Percentiles rank a stretch among this genome's conserved stretches.
Conservation (phyloP, 805 yeast species). For the Ascoidea tarda region DNA sequence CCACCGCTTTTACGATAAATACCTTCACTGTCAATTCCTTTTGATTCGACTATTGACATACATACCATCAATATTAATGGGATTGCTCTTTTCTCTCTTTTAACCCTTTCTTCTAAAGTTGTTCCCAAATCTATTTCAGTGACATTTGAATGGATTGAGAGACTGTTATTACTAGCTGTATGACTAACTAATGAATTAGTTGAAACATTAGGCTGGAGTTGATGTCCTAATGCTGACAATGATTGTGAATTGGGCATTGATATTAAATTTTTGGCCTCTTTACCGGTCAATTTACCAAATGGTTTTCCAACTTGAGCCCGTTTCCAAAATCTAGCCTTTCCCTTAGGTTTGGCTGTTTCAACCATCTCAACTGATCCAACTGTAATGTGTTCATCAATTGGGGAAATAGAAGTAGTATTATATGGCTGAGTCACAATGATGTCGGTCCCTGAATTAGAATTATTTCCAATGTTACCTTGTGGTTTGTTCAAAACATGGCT, state of each 20-base stretch:
- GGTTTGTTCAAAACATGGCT: not conserved
- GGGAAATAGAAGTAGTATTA: constrained; percentile 4
- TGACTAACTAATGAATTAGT: constrained; percentile 12
- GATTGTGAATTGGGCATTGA: constrained; percentile 6
- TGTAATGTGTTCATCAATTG: constrained; percentile 6
- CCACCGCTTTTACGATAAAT: constrained; percentile 85
- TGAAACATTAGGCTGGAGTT: constrained; percentile 1
- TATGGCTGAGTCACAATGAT: constrained; percentile 8
- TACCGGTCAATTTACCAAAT: constrained; percentile 6
- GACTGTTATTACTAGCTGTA: constrained; percentile 6
- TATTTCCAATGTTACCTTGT: not conserved
- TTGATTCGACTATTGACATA: constrained; percentile 57
- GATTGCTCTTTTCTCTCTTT: constrained; percentile 42
- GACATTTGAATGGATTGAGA: not conserved
- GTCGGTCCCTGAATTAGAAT: constrained; percentile 1
- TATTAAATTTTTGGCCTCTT: not conserved
- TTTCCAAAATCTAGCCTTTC: constrained; percentile 20
- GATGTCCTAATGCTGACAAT: constrained; percentile 3
- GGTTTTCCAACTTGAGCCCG: constrained; percentile 8
- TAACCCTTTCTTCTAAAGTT: constrained; percentile 49
- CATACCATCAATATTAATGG: constrained; percentile 68
- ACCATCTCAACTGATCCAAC: constrained; percentile 4
- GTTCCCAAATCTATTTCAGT: constrained; percentile 22
- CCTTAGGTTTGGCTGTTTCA: constrained; percentile 11
- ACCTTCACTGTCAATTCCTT: constrained; percentile 75